Percentiles rank a stretch among this genome's conserved stretches.
Conservation (phyloP, 1,284 basidiomycete species). For the Cystobasidiaceae sp. region DNA sequence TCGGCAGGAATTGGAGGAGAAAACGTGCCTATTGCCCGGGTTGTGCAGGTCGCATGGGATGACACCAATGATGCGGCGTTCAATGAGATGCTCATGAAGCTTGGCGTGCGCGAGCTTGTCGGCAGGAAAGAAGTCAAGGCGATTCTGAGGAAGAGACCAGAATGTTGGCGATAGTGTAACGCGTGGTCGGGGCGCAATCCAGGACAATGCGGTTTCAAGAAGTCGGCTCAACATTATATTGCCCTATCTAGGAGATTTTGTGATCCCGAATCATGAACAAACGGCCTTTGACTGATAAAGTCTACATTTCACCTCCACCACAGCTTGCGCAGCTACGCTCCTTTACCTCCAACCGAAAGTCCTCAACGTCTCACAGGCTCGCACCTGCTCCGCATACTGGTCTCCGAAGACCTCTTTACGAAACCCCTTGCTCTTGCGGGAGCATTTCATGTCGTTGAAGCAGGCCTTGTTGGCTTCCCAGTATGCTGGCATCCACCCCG, state of each 20-base stretch:
- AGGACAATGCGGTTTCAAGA: neutral
- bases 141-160: constrained; percentile 38
- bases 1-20: neutral
- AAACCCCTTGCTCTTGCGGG: too few relatives aligned
- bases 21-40: constrained; percentile 35
- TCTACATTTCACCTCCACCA: too few relatives aligned
- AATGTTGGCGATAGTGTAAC: constrained; percentile 37
- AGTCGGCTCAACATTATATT: neutral
- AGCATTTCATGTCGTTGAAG: neutral
- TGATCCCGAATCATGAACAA: neutral
- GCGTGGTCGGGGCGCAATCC: neutral
- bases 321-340: too few relatives aligned
- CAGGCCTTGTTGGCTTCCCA: neutral
- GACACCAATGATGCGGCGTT: constrained; percentile 36
- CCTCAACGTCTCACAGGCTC: neutral
- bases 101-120: constrained; percentile 38
- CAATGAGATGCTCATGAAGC: constrained; percentile 33
- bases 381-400: too few relatives aligned
- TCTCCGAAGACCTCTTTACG: too few relatives aligned
- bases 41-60: constrained; percentile 40
- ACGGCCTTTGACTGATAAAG: too few relatives aligned
- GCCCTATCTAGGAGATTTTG: neutral
- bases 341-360: neutral
- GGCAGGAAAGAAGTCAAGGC: constrained; percentile 35
- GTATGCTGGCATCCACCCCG: neutral